Base-by-base conservation (phyloP, 768 basidiomycete species). In the Gloeophyllum trabeum region DNA sequence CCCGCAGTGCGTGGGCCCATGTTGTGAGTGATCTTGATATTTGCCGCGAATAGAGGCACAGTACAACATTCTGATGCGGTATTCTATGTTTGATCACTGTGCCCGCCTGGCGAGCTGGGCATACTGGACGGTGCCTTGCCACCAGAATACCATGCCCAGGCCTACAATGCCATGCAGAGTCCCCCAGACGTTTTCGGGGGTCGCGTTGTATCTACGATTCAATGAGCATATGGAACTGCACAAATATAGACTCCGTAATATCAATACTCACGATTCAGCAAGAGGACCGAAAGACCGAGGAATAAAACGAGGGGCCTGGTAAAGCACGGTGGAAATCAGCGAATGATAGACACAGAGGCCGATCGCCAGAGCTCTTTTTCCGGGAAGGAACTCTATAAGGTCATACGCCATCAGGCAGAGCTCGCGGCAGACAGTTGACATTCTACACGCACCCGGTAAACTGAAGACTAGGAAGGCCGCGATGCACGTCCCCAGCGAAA, bases 361-460 rank as follows among this genome's bases (percentile, higher is more conserved):
- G 22, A 91, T 78, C 2, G 82, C 88, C 6, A 90, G 59, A 0
- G 84, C 88, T 13, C 88, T 76, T 63, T 91, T 91, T 7, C 86
- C 86, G 0, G 87, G 88, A 2, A 90, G 62, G 58, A 84, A 88
- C 50, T 90, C 87, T 85, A 47, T 16, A 10, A 35, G 5, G 4
- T 35, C 21, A 35, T 14, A 18, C 14, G n/a, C n/a, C n/a, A n/a
- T n/a, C n/a, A n/a, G n/a, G n/a, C n/a, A n/a, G n/a, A n/a, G n/a
- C n/a, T n/a, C n/a, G n/a, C n/a, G n/a, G n/a, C n/a, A n/a, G n/a
- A 28, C 10, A 44, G 41, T 23, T 26, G n/a, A n/a, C n/a, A 39
- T 38, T 36, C 28, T 4, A 5, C n/a, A 65, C 73, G 26, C 35
- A 79, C 86, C 86, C 51, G 87, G 88, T 10, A 91, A 70, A 4